Evolutionary conservation across 805 yeast species (phyloP).

Genomic region (Ogataea corticis): DNA sequence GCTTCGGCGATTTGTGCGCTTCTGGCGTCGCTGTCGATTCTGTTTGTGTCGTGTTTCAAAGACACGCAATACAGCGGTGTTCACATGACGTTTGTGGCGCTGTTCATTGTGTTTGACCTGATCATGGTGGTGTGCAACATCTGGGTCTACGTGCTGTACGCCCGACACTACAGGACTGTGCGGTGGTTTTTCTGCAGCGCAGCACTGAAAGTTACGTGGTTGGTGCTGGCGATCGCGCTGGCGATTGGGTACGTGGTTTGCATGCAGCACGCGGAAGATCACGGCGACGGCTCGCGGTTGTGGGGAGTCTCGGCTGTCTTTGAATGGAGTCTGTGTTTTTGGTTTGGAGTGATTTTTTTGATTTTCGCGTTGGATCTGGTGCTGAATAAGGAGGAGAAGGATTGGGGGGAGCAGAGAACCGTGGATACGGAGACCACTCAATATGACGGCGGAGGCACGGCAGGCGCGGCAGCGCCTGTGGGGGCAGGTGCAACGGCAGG

Average conservation of each 20-base stretch:
- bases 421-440: neutral
- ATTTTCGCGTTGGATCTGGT: slow-evolving; percentile 66
- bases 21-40: slow-evolving; percentile 61
- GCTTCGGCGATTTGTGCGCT: slow-evolving; percentile 28
- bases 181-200: slow-evolving; percentile 44
- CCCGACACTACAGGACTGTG: slow-evolving; percentile 22
- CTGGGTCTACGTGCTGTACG: slow-evolving; percentile 42
- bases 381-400: slow-evolving; percentile 13
- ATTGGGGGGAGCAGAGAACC: slow-evolving; percentile 1
- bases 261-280: slow-evolving; percentile 20
- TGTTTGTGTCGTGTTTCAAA: slow-evolving; percentile 73
- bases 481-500: no score
- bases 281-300: slow-evolving; percentile 32
- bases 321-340: slow-evolving; percentile 88
- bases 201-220: slow-evolving; percentile 62
- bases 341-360: slow-evolving; percentile 71
- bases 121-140: slow-evolving; percentile 47
- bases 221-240: slow-evolving; percentile 59
- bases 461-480: no score
- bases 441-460: no score
- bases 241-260: slow-evolving; percentile 66
- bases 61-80: slow-evolving; percentile 56
- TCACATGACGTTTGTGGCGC: slow-evolving; percentile 66
- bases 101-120: slow-evolving; percentile 70
- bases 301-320: slow-evolving; percentile 59